Evolutionary conservation across 2,329 filamentous ascomycete genomes (phyloP).

Genomic region (Ophiostoma ulmi): DNA sequence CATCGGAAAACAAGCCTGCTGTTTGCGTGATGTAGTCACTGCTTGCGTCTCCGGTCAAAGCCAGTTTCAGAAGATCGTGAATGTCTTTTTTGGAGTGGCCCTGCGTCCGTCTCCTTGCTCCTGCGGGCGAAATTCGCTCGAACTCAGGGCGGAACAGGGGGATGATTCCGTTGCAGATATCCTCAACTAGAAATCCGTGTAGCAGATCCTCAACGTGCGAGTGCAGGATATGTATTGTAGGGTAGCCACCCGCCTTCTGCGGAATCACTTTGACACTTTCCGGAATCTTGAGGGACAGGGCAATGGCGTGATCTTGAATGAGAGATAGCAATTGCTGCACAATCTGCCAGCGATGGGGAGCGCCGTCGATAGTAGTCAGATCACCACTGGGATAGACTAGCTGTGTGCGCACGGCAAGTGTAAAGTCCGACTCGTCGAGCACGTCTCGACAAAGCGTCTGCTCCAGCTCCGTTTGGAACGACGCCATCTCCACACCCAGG

Average conservation of each 20-base stretch:
- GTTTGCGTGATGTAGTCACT: background rate
- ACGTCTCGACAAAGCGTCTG: slow-evolving; percentile 49
- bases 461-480: slow-evolving; percentile 48
- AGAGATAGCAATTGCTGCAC: slow-evolving; percentile 40
- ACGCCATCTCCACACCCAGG: slow-evolving; percentile 44
- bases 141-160: slow-evolving; percentile 30
- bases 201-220: slow-evolving; percentile 44
- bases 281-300: slow-evolving; percentile 38
- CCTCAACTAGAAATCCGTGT: slow-evolving; percentile 37
- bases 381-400: slow-evolving; percentile 53
- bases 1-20: slow-evolving; percentile 15
- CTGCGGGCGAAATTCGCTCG: background rate
- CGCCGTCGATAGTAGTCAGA: slow-evolving; percentile 46
- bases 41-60: background rate
- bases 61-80: background rate
- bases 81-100: background rate
- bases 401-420: slow-evolving; percentile 49
- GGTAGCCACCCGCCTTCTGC: slow-evolving; percentile 42
- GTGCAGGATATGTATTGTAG: slow-evolving; percentile 52
- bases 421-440: slow-evolving; percentile 59
- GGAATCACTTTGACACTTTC: slow-evolving; percentile 45
- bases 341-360: slow-evolving; percentile 49
- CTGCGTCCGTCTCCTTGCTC: background rate
- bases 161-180: slow-evolving; percentile 37
- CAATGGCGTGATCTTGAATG: slow-evolving; percentile 36